These are phyloP conservation scores for Saturnispora sanitii DNA, from an alignment of 805 yeast species.

Conservation along the genomic window DNA sequence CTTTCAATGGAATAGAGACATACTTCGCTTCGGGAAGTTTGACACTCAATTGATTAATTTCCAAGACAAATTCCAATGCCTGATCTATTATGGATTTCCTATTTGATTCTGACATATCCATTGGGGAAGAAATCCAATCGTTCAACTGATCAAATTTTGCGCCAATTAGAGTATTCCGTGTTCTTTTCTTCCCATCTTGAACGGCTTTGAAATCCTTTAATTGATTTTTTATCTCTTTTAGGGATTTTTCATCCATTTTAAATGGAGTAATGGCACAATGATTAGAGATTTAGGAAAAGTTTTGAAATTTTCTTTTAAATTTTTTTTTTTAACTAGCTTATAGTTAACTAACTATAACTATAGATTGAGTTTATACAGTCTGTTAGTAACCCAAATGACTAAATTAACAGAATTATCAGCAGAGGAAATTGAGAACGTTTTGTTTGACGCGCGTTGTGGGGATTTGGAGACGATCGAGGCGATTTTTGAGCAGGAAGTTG, in stretches of 20 bases:
- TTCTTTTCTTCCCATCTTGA: slow-evolving; percentile 17
- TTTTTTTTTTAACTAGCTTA: neutral
- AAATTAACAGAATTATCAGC: slow-evolving; percentile 33
- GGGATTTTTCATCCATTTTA: slow-evolving; percentile 1
- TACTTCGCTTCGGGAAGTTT: slow-evolving; percentile 24
- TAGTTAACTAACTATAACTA: neutral
- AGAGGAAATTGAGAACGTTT: slow-evolving; percentile 75
- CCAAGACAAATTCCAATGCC: slow-evolving; percentile 29
- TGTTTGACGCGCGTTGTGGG: slow-evolving; percentile 80
- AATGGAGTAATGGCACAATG: neutral
- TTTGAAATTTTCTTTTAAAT: too few species aligned
- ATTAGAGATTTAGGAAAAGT: neutral
- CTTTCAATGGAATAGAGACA: slow-evolving; percentile 71
- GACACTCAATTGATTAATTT: slow-evolving; percentile 32
- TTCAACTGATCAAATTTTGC: slow-evolving; percentile 23
- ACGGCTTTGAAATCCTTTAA: slow-evolving; percentile 19
- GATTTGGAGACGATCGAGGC: slow-evolving; percentile 68
- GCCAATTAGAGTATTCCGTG: slow-evolving; percentile 26
- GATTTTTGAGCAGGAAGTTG: slow-evolving; percentile 48
- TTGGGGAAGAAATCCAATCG: too few species aligned
- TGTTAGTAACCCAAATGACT: too few species aligned
- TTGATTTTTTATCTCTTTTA: slow-evolving; percentile 18
- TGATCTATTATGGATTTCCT: slow-evolving; percentile 18
- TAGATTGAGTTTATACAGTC: neutral
- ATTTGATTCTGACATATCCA: neutral